Percentiles rank a stretch among this genome's conserved stretches.
phyloP scores from a whole-genome alignment of 345 rosid genomes.

The Erodium maritimum region DNA sequence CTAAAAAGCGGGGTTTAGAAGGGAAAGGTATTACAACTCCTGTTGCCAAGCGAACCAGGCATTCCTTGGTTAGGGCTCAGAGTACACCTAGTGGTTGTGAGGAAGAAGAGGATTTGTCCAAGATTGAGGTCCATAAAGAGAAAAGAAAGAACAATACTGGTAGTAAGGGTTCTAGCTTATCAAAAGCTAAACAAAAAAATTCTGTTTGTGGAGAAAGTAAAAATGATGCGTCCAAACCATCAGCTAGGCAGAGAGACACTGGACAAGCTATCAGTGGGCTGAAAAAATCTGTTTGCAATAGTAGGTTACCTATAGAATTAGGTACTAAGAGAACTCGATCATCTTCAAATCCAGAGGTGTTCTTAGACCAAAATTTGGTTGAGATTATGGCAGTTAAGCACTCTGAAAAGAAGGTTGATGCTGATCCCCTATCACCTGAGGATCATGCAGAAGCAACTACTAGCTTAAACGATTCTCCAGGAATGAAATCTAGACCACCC shows the following conservation, averaged over 20 bases:
- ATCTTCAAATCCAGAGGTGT: slow-evolving; percentile 1
- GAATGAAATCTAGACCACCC: slow-evolving; percentile 16
- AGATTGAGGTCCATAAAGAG: slow-evolving; percentile 9
- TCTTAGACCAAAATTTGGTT: neutral
- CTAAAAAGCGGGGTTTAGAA: slow-evolving; percentile 9
- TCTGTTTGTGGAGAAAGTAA: neutral
- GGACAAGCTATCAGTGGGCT: slow-evolving; percentile 9
- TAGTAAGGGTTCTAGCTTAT: slow-evolving; percentile 9
- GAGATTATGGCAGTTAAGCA: slow-evolving; percentile 5
- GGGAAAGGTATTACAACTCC: slow-evolving; percentile 15
- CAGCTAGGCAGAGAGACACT: slow-evolving; percentile 8
- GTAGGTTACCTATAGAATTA: slow-evolving; percentile 15
- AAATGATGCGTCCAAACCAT: no score
- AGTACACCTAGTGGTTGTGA: slow-evolving; percentile 6
- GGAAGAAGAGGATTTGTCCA: slow-evolving; percentile 9
- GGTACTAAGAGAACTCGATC: slow-evolving; percentile 21
- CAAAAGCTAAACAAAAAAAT: neutral
- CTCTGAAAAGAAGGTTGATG: slow-evolving; percentile 7
- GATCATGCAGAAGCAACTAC: slow-evolving; percentile 12
- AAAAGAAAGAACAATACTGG: slow-evolving; percentile 9
- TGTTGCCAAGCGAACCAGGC: slow-evolving; percentile 34
- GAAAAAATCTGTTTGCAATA: slow-evolving; percentile 18
- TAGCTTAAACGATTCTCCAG: slow-evolving; percentile 14
- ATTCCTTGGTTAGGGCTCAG: slow-evolving; percentile 19
- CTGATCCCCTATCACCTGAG: slow-evolving; percentile 10